These are phyloP conservation scores for Blepharisma japonicum DNA, from an alignment of 73 alveolate genomes.

Conservation along the genomic window DNA sequence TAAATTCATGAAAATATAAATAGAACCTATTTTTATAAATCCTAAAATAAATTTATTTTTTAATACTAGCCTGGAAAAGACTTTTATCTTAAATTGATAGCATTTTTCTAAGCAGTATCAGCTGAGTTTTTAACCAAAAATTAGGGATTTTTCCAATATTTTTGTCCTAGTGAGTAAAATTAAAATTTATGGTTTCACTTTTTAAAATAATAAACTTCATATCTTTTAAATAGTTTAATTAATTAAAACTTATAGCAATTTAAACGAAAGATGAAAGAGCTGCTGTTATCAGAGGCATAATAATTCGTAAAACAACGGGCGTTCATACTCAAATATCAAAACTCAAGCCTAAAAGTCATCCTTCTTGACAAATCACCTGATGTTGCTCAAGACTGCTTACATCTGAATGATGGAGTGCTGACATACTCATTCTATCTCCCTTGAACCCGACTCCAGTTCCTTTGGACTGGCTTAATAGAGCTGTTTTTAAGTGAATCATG, in stretches of 20 bases:
- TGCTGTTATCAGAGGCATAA: conserved; percentile 31
- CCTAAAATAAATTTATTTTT: too few relatives aligned
- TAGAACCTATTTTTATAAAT: too few relatives aligned
- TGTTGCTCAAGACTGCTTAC: conserved; percentile 8
- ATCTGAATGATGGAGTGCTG: conserved; percentile 17
- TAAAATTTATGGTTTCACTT: too few relatives aligned
- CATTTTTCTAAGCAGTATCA: too few relatives aligned
- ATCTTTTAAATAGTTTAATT: too few relatives aligned
- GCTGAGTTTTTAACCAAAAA: too few relatives aligned
- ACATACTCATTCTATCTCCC: neutral
- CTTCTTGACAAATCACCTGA: neutral
- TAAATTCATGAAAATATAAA: too few relatives aligned
- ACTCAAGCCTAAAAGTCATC: neutral
- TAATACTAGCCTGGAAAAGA: too few relatives aligned
- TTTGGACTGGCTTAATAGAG: neutral
- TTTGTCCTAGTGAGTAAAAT: too few relatives aligned
- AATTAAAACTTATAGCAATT: neutral
- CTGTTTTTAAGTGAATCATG: neutral
- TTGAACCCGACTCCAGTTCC: neutral
- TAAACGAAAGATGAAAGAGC: neutral
- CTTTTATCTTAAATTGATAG: too few relatives aligned
- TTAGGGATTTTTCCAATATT: too few relatives aligned
- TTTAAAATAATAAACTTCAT: too few relatives aligned
- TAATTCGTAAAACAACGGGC: conserved; percentile 26
- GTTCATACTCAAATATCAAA: neutral